Evolutionary conservation across 352 stramenopile genomes (phyloP), one percentile per base, ranked within the genome.

Genomic region (Phytophthora citricola): DNA sequence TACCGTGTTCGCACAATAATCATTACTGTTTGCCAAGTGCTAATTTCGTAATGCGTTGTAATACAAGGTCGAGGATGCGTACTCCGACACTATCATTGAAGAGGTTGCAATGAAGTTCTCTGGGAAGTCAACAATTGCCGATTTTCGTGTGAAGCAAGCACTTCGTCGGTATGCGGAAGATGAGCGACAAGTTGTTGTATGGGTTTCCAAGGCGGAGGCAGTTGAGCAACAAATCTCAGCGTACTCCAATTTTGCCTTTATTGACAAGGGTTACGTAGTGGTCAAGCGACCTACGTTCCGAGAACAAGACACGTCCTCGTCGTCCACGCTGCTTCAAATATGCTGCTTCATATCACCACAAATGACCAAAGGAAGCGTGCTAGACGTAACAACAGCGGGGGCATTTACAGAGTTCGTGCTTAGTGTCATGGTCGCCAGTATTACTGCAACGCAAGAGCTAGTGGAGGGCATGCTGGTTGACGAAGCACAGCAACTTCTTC

Each of bases 191-290:
- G 69, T 89, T 31, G 79, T 91, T 38, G 80, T 89, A 12, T 89
- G 78, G 78, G 76, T 75, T 29, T 77, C 83, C 20, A 81, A 76
- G 62, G 73, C 83, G 36, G 66, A 89, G 36, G 76, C 82, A 10
- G 59, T 75, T 34, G 70, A 79, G 62, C 31, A 69, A 2, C 65
- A 70, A 36, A 11, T 40, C 5, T 73, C 66, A 5, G 39, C 47
- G 9, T 90, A 89, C 66, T 67, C 70, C 9, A 66, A 78, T 38
- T 75, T 86, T 57, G 72, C 68, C 2, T 89, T 90, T 39, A 58
- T 75, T 1, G 78, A 91, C 55, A 78, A 84, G 34, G 83, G 83
- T 8, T 91, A 89, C 71, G 78, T 90, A 43, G 63, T 91, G 29
- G 50, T 90, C 34, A 75, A 81, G 53, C 71, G 58, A 38, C 68